Evolutionary conservation across 2,329 filamentous ascomycete genomes (phyloP), one percentile per base, ranked within the genome.

Genomic region (Chrysoporthe puriensis): DNA sequence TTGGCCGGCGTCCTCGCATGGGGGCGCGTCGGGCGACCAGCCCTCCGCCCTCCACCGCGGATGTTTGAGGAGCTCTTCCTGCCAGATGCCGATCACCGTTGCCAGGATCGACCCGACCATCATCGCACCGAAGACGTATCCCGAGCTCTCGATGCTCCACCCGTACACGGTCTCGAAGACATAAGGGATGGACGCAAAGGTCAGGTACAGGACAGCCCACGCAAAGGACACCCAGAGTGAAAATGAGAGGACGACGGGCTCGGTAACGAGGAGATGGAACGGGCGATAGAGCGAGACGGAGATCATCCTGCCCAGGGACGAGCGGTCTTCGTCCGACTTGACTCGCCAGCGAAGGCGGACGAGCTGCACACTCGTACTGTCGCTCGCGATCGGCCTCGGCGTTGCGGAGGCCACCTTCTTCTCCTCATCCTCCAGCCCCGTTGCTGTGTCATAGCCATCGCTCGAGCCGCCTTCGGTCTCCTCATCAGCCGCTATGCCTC

Each of bases 191-290:
- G 92, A 91, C 16, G 88, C 88, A 72, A 97, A 95, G 14, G 91
- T 93, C 21, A 97, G 82, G 77, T 97, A 97, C 0, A 97, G 85
- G 0, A 97, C 86, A 0, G 91, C 93, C 94, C 94, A 97, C 26
- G 90, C 90, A 77, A 97, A 97, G 0, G 92, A 86, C 0, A 94
- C 90, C 94, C 94, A 97, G 0, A 97, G 83, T 0, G 91, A 93
- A 81, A 97, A 97, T 81, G 88, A 93, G 78, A 94, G 93, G 16
- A 94, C 91, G 11, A 93, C 89, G 0, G 91, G 90, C 72, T 94
- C 91, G 0, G 91, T 94, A 71, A 90, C 80, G 18, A 94, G 86
- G 1, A 94, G 84, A 73, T 90, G 88, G 76, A 97, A 96, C 0
- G 94, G 94, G 0, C 94, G 86, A 71, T 88, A 89, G 7, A 95